Conservation (phyloP, 1,139 yeast genomes). For the Yamadazyma friedrichii region DNA sequence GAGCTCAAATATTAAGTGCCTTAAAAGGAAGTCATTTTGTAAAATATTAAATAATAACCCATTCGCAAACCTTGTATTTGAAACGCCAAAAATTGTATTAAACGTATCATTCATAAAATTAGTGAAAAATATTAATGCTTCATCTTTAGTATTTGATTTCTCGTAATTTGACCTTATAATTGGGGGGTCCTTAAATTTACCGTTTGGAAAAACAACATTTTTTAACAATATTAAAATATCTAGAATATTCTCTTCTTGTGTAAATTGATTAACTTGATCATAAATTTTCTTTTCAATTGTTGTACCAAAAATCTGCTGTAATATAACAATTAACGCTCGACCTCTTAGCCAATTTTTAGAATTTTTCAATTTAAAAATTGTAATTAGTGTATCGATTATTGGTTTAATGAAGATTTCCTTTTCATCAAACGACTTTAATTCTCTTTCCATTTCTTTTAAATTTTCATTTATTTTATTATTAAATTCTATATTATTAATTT, state of each 20-base stretch:
- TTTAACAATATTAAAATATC: slow-evolving; percentile 45
- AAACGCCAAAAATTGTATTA: slow-evolving; percentile 71
- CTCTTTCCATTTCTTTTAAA: slow-evolving; percentile 42
- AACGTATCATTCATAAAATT: slow-evolving; percentile 62
- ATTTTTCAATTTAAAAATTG: slow-evolving; percentile 66
- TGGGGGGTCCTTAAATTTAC: slow-evolving; percentile 48
- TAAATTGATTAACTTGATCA: slow-evolving; percentile 31
- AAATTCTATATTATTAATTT: not conserved
- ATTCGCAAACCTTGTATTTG: slow-evolving; percentile 65
- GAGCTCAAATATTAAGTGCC: slow-evolving; percentile 59
- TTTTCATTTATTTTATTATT: slow-evolving; percentile 26
- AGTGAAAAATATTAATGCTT: slow-evolving; percentile 58
- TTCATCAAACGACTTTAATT: slow-evolving; percentile 40
- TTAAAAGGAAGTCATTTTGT: slow-evolving; percentile 72
- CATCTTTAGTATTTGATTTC: slow-evolving; percentile 51
- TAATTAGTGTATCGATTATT: slow-evolving; percentile 71
- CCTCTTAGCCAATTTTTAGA: slow-evolving; percentile 82
- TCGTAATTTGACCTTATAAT: slow-evolving; percentile 50
- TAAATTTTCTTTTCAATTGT: slow-evolving; percentile 75
- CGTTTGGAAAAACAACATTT: slow-evolving; percentile 64
- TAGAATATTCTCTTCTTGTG: slow-evolving; percentile 50
- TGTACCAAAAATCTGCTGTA: slow-evolving; percentile 86
- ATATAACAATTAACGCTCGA: slow-evolving; percentile 72
- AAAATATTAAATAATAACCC: slow-evolving; percentile 59
- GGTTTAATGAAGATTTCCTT: slow-evolving; percentile 63